Evolutionary conservation across 805 yeast species (phyloP), one percentile per base, ranked within the genome.

Genomic region (Blastobotrys chiropterorum): DNA sequence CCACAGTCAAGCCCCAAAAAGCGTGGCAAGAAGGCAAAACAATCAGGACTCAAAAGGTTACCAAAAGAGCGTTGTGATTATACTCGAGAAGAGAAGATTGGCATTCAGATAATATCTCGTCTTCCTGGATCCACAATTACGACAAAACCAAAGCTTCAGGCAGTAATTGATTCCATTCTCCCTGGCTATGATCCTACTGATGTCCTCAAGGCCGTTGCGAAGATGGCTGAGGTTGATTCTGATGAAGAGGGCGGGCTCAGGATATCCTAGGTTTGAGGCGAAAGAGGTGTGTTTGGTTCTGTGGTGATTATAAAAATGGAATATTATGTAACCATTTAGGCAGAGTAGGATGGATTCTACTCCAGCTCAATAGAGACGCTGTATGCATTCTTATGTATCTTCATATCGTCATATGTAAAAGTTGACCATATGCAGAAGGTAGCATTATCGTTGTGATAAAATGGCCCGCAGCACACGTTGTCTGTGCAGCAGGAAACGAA

Each of bases 141-240:
- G 8, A 26, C 34, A 6, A 26, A 26, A 11, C 34, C 34, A 6
- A 26, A 26, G 11, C 34, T 26, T 26, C 34, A 46, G 26, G 38
- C 47, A 20, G 19, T 46, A 15, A 38, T 41, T 26, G 20, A 31
- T 15, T 39, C 47, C 11, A 15, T 51, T 38, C 44, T 51, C 8
- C 54, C 54, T 2, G 47, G 46, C 20, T 47, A 51, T 31, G 51
- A 51, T 2, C 48, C 44, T 16, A 16, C n/a, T 3, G 30, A 42
- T 13, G 34, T 51, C 5, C 15, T 51, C 17, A 41, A 47, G 34
- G 47, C 41, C n/a, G 48, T 48, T 20, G 34, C 20, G 13, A 47
- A 15, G 13, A 16, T 42, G 16, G 19, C 42, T 6, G 19, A 16
- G 13, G 16, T 39, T 6, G 16, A 15, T 14, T 15, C 34, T 6